Percentiles rank a stretch among this genome's conserved stretches.
phyloP scores from a whole-genome alignment of 495 filamentous ascomycete genomes.

The Xylaria palmicola region DNA sequence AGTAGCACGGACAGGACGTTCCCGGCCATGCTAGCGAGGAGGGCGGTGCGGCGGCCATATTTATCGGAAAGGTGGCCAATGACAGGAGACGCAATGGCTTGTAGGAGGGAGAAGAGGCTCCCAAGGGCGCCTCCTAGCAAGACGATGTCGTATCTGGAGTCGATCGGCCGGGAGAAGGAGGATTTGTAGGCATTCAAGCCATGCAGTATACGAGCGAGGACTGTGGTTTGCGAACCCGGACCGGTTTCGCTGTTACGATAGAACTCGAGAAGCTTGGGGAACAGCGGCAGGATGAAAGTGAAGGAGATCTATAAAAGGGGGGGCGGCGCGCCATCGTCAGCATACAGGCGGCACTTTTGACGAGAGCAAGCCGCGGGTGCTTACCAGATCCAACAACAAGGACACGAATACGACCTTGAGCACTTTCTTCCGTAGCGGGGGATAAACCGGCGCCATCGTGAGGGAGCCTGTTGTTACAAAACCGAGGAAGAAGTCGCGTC shows the following conservation, averaged over 20 bases:
- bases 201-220: slow-evolving; percentile 74
- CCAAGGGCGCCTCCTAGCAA: slow-evolving; percentile 92
- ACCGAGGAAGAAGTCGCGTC: not conserved
- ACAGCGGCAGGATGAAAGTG: slow-evolving; percentile 97
- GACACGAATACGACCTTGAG: slow-evolving; percentile 68
- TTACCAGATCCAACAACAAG: slow-evolving; percentile 54
- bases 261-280: slow-evolving; percentile 90
- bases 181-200: slow-evolving; percentile 95
- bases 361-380: not conserved
- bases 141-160: slow-evolving; percentile 94
- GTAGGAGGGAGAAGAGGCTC: slow-evolving; percentile 88
- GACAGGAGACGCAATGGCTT: slow-evolving; percentile 88
- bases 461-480: not conserved
- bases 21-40: slow-evolving; percentile 91
- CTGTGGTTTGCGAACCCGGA: slow-evolving; percentile 54
- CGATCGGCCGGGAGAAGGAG: slow-evolving; percentile 88
- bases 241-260: slow-evolving; percentile 73
- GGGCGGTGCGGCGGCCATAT: slow-evolving; percentile 82
- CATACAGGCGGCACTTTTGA: slow-evolving; percentile 24
- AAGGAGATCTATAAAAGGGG: slow-evolving; percentile 42
- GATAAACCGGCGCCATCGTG: slow-evolving; percentile 46
- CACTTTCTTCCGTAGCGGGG: slow-evolving; percentile 69
- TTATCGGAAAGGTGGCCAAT: slow-evolving; percentile 87
- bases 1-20: slow-evolving; percentile 91
- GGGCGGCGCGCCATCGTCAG: slow-evolving; percentile 18